Evolutionary conservation across 176 grass and related monocot genomes (phyloP), one percentile per base, ranked within the genome.

Genomic region (Cymbopogon citratus): DNA sequence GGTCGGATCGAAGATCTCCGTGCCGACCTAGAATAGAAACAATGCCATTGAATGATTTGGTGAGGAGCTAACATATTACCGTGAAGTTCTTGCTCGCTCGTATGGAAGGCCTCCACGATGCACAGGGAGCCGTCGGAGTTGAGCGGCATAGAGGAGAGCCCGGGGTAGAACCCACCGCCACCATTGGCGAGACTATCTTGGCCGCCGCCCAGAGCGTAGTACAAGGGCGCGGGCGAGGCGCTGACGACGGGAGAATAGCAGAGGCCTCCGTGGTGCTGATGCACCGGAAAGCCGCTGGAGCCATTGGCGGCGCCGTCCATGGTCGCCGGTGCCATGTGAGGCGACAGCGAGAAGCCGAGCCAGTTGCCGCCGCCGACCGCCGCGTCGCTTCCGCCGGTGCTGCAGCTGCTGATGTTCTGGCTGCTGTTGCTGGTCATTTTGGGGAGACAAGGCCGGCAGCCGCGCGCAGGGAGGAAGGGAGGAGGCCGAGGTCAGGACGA

Each of bases 321-420:
- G 79, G 69, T 69, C 63, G 51, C 34, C 25, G 78, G 71, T 81
- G 78, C 71, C 86, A 90, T 76, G 59, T 90, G 85, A 73, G 92
- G 89, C 59, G 91, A 96, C 64, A 95, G 91, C 48, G 97, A 93
- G 89, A 99, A 99, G 12, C 89, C 91, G 25, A 99, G 79, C 97
- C 97, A 99, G 86, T 51, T 69, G 15, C 35, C 72, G 38, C 38
- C 38, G n/a, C 84, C 84, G 41, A 25, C 82, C 57, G 81, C 87
- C 46, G 33, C 31, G 31, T 69, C 78, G 33, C 65, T 80, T 4
- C 78, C 78, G 78, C 78, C 78, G 64, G 78, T 69, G 71, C 63
- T 84, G 83, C 87, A 88, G 59, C 69, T 75, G 87, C 71, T 89
- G 28, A 63, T 60, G 87, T 78, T 89, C 59, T 74, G 78, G 80